phyloP scores from a whole-genome alignment of 2,329 filamentous ascomycete genomes.

The Fusarium siculi region DNA sequence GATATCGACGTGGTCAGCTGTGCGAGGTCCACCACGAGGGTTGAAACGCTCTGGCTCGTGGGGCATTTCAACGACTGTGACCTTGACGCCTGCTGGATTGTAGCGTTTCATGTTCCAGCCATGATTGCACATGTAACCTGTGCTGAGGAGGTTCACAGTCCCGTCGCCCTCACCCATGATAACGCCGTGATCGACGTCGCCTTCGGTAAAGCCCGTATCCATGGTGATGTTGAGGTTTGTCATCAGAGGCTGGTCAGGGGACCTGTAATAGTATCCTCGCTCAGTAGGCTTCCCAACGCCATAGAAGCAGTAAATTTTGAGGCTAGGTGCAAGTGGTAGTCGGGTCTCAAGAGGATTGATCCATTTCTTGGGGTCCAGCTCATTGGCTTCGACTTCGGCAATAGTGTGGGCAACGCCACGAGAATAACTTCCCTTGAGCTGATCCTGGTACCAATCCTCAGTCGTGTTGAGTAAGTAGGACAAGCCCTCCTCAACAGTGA shows the following conservation, averaged over 20 bases:
- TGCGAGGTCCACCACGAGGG: constrained; percentile 76
- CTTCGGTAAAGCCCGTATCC: constrained; percentile 70
- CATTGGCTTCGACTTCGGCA: constrained; percentile 83
- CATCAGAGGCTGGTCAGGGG: constrained; percentile 70
- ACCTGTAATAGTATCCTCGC: constrained; percentile 88
- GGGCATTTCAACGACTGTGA: constrained; percentile 94
- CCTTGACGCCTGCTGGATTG: constrained; percentile 83
- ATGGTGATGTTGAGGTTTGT: constrained; percentile 79
- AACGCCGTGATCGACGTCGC: constrained; percentile 84
- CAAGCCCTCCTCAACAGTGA: constrained; percentile 83
- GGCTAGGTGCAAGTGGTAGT: constrained; percentile 83
- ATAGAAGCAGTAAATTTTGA: constrained; percentile 99
- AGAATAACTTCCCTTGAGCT: constrained; percentile 81
- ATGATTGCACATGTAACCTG: constrained; percentile 96
- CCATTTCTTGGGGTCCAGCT: constrained; percentile 84
- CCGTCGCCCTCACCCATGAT: constrained; percentile 96
- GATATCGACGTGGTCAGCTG: constrained; percentile 96
- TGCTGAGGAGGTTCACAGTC: constrained; percentile 91
- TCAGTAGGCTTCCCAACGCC: constrained; percentile 94
- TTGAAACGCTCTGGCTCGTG: constrained; percentile 95
- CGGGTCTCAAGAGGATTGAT: constrained; percentile 93
- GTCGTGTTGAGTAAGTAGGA: constrained; percentile 80
- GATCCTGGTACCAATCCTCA: constrained; percentile 85
- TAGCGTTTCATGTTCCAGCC: constrained; percentile 95
- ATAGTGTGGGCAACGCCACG: constrained; percentile 85